A percentile compares a stretch with the other conserved stretches of the same genome.
These are phyloP conservation scores for Brassica rapa DNA, from an alignment of 345 rosid genomes.

Conservation along the genomic window DNA sequence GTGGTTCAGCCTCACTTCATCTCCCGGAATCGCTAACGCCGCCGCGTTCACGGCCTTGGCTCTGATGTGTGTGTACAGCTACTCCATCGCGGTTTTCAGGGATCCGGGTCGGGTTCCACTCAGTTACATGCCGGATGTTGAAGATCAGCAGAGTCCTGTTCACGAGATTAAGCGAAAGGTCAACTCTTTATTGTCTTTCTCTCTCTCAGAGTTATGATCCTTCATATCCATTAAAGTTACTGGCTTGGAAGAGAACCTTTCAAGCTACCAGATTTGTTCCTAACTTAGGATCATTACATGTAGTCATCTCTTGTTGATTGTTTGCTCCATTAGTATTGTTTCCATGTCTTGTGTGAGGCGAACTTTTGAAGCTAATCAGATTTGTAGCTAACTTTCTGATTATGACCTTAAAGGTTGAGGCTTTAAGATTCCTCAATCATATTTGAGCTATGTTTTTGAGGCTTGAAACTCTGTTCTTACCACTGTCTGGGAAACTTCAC, in stretches of 20 bases:
- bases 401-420: background rate
- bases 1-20: slow-evolving; percentile 83
- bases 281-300: too few species aligned
- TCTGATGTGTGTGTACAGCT: slow-evolving; percentile 61
- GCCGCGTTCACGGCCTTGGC: slow-evolving; percentile 67
- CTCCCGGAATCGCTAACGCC: slow-evolving; percentile 81
- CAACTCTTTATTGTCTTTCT: slow-evolving; percentile 4
- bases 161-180: slow-evolving; percentile 98
- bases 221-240: slow-evolving; percentile 11
- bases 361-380: background rate
- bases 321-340: background rate
- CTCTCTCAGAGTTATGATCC: background rate
- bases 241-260: slow-evolving; percentile 2
- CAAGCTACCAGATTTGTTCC: background rate
- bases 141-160: slow-evolving; percentile 62
- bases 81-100: slow-evolving; percentile 57
- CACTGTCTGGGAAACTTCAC: background rate
- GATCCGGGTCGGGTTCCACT: slow-evolving; percentile 90
- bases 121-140: slow-evolving; percentile 71
- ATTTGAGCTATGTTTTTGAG: slow-evolving; percentile 15
- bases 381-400: slow-evolving; percentile 5
- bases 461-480: background rate
- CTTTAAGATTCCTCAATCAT: background rate
- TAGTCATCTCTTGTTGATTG: background rate
- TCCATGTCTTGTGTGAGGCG: background rate